Evolutionary conservation across 768 basidiomycete species (phyloP).

Genomic region (Leccinum boreale): DNA sequence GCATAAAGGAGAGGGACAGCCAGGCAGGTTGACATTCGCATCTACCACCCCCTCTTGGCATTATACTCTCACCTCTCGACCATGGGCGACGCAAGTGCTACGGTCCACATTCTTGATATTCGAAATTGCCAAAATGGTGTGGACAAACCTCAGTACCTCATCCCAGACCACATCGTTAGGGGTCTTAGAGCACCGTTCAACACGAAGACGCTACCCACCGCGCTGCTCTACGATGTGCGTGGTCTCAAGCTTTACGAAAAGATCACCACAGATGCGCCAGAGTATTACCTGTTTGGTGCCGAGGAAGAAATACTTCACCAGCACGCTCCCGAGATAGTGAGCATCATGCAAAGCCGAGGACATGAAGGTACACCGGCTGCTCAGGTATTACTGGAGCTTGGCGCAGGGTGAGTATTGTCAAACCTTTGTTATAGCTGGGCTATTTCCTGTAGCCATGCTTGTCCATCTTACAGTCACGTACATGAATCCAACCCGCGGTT

Average conservation of each 20-base stretch:
- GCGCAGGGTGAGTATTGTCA: constrained; percentile 71
- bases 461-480: background rate
- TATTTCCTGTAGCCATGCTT: background rate
- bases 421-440: background rate
- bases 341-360: constrained; percentile 53
- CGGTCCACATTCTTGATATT: constrained; percentile 21
- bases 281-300: constrained; percentile 89
- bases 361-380: constrained; percentile 36
- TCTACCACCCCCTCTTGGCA: background rate
- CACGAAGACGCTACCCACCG: constrained; percentile 69
- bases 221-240: constrained; percentile 81
- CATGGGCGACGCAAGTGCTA: constrained; percentile 22
- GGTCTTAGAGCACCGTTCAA: constrained; percentile 56
- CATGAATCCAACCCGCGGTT: background rate
- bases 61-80: background rate
- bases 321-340: constrained; percentile 72
- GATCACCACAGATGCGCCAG: constrained; percentile 71
- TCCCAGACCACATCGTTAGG: constrained; percentile 45
- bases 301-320: constrained; percentile 82
- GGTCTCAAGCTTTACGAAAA: constrained; percentile 86
- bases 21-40: background rate
- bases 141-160: constrained; percentile 24
- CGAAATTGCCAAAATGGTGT: constrained; percentile 11
- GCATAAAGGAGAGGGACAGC: constrained; percentile 5
- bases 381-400: constrained; percentile 81